Percentiles rank a stretch among this genome's conserved stretches.
These are phyloP conservation scores for Massarina eburnea DNA, from an alignment of 2,329 filamentous ascomycete species.

Conservation along the genomic window DNA sequence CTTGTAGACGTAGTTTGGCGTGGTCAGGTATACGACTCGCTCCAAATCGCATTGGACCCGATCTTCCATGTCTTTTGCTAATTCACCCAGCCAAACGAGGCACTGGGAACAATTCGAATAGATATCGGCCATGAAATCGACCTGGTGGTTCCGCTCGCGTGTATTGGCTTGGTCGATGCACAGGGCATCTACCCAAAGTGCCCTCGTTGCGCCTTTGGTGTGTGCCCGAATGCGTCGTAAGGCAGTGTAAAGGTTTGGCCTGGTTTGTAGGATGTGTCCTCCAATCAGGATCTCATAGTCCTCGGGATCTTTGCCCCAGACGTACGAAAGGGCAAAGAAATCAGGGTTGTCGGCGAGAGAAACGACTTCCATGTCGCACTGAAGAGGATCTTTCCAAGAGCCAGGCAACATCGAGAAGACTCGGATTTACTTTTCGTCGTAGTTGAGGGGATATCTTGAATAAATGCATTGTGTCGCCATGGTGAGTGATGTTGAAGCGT, in stretches of 20 bases:
- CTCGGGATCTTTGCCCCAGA: background rate
- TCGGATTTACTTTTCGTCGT: background rate
- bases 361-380: background rate
- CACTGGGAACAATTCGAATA: slow-evolving; percentile 3
- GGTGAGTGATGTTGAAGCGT: too few relatives aligned
- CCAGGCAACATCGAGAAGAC: background rate
- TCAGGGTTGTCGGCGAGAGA: background rate
- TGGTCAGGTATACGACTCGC: background rate
- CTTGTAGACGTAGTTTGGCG: background rate
- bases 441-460: background rate
- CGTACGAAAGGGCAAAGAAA: slow-evolving; percentile 1
- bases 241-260: background rate
- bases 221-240: background rate
- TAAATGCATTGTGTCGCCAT: too few relatives aligned
- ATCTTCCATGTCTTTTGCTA: background rate
- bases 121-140: slow-evolving; percentile 1
- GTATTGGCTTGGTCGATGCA: slow-evolving; percentile 4
- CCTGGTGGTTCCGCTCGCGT: slow-evolving; percentile 2
- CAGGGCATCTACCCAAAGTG: slow-evolving; percentile 3
- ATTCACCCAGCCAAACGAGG: slow-evolving; percentile 1
- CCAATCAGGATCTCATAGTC: background rate
- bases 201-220: background rate
- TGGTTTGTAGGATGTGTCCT: background rate
- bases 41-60: background rate
- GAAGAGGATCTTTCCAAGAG: background rate